A percentile compares a stretch with the other conserved stretches of the same genome.
These are phyloP conservation scores for Erucastrum elatum DNA, from an alignment of 345 rosid species.

Conservation along the genomic window DNA sequence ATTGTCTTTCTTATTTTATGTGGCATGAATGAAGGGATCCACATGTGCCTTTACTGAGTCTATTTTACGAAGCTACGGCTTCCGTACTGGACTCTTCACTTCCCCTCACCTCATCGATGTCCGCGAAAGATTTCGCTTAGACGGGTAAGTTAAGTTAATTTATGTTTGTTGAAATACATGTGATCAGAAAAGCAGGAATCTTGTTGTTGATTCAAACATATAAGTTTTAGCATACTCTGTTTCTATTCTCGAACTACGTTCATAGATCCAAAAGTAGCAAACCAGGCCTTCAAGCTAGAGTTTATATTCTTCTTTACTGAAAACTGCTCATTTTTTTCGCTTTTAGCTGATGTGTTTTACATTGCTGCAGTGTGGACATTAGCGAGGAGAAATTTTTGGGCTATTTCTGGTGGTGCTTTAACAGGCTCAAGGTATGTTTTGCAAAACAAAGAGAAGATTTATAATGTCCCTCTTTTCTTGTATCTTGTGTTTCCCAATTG, in stretches of 20 bases:
- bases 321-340: constrained; percentile 17
- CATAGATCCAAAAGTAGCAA: neutral
- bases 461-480: neutral
- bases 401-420: constrained; percentile 98
- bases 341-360: constrained; percentile 25
- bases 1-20: neutral
- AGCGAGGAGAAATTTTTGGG: constrained; percentile 83
- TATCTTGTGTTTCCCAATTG: neutral
- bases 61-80: constrained; percentile 77
- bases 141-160: too few species aligned
- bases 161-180: too few species aligned
- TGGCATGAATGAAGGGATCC: constrained; percentile 63
- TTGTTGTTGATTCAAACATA: neutral
- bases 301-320: neutral
- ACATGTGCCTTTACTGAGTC: constrained; percentile 94
- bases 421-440: constrained; percentile 72
- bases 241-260: neutral
- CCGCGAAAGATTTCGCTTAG: constrained; percentile 87
- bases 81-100: constrained; percentile 90
- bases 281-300: neutral
- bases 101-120: constrained; percentile 97
- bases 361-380: constrained; percentile 72
- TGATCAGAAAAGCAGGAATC: too few species aligned
- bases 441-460: neutral
- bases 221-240: neutral